These are phyloP conservation scores for Carex scoparia DNA, from an alignment of 176 grass and related monocot species.

Conservation along the genomic window DNA sequence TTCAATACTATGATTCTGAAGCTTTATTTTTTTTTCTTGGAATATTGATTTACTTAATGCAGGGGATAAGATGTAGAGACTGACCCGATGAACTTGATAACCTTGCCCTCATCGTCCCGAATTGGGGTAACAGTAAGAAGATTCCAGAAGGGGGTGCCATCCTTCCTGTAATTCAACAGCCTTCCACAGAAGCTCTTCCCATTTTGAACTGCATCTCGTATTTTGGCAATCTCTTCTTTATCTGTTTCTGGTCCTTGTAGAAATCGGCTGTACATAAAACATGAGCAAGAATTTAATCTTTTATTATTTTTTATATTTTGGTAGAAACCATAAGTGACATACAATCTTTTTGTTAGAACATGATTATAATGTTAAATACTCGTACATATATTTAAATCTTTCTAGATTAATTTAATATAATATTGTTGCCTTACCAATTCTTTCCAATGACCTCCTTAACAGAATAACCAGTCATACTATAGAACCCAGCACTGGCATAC, in stretches of 20 bases:
- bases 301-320: neutral
- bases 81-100: slow-evolving; percentile 95
- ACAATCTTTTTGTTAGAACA: neutral
- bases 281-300: neutral
- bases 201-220: slow-evolving; percentile 58
- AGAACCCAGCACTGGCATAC: slow-evolving; percentile 51
- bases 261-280: slow-evolving; percentile 57
- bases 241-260: slow-evolving; percentile 88
- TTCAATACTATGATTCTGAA: neutral
- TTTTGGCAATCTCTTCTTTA: slow-evolving; percentile 53
- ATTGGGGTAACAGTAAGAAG: slow-evolving; percentile 91
- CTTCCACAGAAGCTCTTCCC: slow-evolving; percentile 83
- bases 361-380: neutral
- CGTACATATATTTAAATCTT: neutral
- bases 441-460: slow-evolving; percentile 47
- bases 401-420: slow-evolving; percentile 6
- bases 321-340: neutral
- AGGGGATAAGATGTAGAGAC: slow-evolving; percentile 3
- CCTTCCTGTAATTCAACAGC: slow-evolving; percentile 89
- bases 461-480: slow-evolving; percentile 50
- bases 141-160: slow-evolving; percentile 88
- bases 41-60: neutral
- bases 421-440: slow-evolving; percentile 35
- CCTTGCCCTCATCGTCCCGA: slow-evolving; percentile 60
- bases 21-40: neutral